Conservation (phyloP, 2,329 filamentous ascomycete species). For the Ophiognomonia clavigignenti-juglandacearum region DNA sequence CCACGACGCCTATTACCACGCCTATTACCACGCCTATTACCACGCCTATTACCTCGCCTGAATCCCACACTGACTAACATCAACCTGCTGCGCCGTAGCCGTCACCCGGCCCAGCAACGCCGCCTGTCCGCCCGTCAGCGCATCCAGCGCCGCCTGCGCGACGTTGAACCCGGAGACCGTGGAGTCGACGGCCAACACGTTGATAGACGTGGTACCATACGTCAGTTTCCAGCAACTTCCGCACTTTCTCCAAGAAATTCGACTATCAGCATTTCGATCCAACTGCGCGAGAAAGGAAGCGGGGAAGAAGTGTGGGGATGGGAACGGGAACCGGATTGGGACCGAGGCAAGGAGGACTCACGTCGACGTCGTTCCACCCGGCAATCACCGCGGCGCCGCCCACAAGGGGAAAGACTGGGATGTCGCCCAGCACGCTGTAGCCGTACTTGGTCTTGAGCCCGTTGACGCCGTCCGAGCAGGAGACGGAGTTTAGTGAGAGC, state of each 20-base stretch:
- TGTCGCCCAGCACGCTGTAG: constrained; percentile 49
- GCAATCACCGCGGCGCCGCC: constrained; percentile 47
- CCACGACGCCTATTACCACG: too few relatives aligned
- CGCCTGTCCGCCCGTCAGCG: constrained; percentile 48
- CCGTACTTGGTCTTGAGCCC: constrained; percentile 59
- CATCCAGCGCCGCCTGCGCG: constrained; percentile 50
- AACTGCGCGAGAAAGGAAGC: background rate
- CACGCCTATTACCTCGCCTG: too few relatives aligned
- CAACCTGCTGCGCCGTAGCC: constrained; percentile 41
- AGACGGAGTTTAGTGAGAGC: constrained; percentile 50
- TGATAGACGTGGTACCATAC: constrained; percentile 46
- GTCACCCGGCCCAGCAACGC: constrained; percentile 46
- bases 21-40: too few relatives aligned
- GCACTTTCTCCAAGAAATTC: constrained; percentile 34
- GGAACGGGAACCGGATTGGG: background rate
- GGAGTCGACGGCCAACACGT: constrained; percentile 53
- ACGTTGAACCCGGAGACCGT: constrained; percentile 49
- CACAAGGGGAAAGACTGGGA: constrained; percentile 49
- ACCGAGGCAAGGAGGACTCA: constrained; percentile 24
- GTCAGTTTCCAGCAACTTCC: constrained; percentile 54
- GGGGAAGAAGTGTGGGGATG: constrained; percentile 15
- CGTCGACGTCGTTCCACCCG: constrained; percentile 48
- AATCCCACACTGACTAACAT: constrained; percentile 34
- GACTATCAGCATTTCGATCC: background rate
- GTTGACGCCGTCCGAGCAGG: constrained; percentile 65